Evolutionary conservation across 2,329 filamentous ascomycete species (phyloP).

Genomic region (Fusarium duplospermum): DNA sequence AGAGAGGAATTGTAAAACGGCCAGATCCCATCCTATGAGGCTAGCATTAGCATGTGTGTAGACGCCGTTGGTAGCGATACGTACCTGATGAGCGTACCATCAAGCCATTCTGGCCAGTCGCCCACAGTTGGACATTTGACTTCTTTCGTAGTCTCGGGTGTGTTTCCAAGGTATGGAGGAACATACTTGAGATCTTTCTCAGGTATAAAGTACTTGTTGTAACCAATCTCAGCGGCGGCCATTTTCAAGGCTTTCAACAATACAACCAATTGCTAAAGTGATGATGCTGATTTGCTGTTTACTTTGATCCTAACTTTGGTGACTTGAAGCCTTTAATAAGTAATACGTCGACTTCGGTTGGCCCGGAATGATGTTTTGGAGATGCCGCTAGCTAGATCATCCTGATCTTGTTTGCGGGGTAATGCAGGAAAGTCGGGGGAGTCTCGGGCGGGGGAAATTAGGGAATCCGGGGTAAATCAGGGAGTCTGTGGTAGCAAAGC

Average conservation of each 20-base stretch:
- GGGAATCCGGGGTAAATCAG: not conserved
- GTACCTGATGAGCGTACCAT: not conserved
- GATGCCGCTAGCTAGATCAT: not conserved
- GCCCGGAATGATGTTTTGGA: not conserved
- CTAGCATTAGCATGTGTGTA: not conserved
- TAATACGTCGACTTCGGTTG: not conserved
- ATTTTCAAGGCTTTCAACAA: not conserved
- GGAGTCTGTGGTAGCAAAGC: not conserved
- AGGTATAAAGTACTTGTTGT: not conserved
- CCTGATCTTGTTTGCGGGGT: not conserved
- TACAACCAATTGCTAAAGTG: not conserved
- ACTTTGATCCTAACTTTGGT: not conserved
- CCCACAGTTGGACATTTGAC: not conserved
- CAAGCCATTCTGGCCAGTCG: not conserved
- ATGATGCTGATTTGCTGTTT: not conserved
- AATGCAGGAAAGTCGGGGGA: not conserved
- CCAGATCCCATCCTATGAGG: not conserved
- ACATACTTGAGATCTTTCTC: not conserved
- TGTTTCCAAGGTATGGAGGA: not conserved
- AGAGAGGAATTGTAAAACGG: not conserved
- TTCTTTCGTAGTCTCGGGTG: not conserved
- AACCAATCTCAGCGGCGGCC: not conserved
- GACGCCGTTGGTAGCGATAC: accelerated
- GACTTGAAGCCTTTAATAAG: not conserved
- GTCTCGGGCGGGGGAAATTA: not conserved